Conservation (phyloP, 108 stramenopile genomes). For the Seminavis robusta region DNA sequence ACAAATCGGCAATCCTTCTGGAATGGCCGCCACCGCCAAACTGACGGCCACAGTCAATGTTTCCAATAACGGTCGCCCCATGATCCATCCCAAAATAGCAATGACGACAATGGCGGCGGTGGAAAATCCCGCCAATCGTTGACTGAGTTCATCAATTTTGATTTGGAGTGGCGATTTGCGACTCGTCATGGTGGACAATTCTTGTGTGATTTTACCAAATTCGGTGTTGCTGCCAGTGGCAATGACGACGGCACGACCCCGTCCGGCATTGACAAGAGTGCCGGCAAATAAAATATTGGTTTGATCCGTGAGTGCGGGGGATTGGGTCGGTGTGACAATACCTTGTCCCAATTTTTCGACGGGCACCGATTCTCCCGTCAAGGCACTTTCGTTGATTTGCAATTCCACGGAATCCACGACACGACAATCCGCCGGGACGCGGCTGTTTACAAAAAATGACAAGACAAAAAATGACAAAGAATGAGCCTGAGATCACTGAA, state of each 20-base stretch:
- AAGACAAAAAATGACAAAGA: conserved; percentile 2
- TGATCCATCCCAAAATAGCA: conserved; percentile 74
- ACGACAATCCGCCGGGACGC: conserved; percentile 96
- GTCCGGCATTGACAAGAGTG: conserved; percentile 86
- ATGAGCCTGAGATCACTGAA: not conserved
- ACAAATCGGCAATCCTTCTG: conserved; percentile 92
- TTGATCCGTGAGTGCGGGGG: conserved; percentile 74
- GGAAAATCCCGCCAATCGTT: conserved; percentile 71
- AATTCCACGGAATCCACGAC: conserved; percentile 82
- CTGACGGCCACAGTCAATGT: conserved; percentile 94
- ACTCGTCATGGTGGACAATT: conserved; percentile 70
- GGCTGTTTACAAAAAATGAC: conserved; percentile 7
- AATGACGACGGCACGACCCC: conserved; percentile 86
- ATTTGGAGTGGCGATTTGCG: conserved; percentile 91
- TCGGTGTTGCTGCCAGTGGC: conserved; percentile 87
- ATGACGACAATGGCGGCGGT: conserved; percentile 85
- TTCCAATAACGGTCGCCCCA: conserved; percentile 83
- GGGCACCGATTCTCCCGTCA: conserved; percentile 93
- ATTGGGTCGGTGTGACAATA: not conserved
- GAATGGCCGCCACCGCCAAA: conserved; percentile 91
- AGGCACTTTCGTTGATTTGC: conserved; percentile 76
- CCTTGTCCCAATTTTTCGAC: conserved; percentile 67
- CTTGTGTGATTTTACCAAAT: conserved; percentile 89
- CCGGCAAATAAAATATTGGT: conserved; percentile 93
- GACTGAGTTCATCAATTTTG: conserved; percentile 95